Evolutionary conservation across 768 basidiomycete genomes (phyloP).

Genomic region (Tricholoma furcatifolium): DNA sequence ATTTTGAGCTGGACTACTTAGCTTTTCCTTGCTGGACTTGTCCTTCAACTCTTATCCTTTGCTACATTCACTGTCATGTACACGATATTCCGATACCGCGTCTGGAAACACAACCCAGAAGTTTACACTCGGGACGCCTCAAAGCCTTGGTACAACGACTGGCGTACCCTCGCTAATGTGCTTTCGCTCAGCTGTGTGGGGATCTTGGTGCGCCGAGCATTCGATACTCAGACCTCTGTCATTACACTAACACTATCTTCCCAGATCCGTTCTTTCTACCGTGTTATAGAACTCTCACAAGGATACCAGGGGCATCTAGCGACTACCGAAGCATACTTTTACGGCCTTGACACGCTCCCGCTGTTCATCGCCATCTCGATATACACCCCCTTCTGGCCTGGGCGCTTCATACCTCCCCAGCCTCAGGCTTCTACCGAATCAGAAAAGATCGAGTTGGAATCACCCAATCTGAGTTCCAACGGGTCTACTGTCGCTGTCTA

Average conservation of each 20-base stretch:
- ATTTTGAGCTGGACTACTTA: not conserved
- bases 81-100: conserved; percentile 45
- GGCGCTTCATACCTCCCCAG: conserved; percentile 41
- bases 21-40: conserved; percentile 38
- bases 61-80: conserved; percentile 45
- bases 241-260: not conserved
- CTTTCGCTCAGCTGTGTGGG: conserved; percentile 57
- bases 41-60: conserved; percentile 55
- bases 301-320: conserved; percentile 61
- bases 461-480: not conserved
- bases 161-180: conserved; percentile 54
- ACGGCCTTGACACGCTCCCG: conserved; percentile 64
- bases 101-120: conserved; percentile 38
- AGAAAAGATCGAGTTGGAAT: not conserved
- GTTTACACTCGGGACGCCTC: conserved; percentile 38
- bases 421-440: not conserved
- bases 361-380: conserved; percentile 57
- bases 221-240: not conserved
- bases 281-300: conserved; percentile 57
- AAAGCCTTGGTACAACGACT: conserved; percentile 51
- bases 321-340: conserved; percentile 62
- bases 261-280: conserved; percentile 67
- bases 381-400: conserved; percentile 67
- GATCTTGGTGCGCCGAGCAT: conserved; percentile 47
- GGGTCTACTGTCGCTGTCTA: not conserved